Evolutionary conservation across 1,284 basidiomycete species (phyloP), one percentile per base, ranked within the genome.

Genomic region (Mycena citricolor): DNA sequence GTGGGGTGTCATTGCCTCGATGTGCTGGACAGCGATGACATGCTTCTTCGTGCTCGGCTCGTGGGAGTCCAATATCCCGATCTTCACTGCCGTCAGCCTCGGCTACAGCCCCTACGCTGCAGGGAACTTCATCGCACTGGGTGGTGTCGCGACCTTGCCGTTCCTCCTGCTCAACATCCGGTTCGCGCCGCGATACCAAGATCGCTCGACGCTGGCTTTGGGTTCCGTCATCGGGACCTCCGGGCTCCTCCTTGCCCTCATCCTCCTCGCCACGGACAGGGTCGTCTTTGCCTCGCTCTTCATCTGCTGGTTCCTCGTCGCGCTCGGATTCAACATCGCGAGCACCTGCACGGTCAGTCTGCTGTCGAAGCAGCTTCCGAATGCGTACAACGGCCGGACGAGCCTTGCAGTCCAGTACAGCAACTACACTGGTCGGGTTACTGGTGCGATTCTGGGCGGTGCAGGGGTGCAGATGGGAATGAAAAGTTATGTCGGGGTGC

Each of bases 11-110:
- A 69, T 77, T n/a, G 54, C 66, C 24, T 81, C 76, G 55, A 85
- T 85, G 80, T 83, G 79, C 57, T 85, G 81, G 78, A 80, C 77
- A 54, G 74, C 82, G 29, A 84, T 86, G 81, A 74, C 78, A 8
- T 83, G 77, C 59, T 87, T 86, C 69, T 83, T 85, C 64, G 71
- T 84, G 56, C 75, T 86, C 39, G 82, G 81, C 13, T 75, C 76
- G 14, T 86, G 82, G 83, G 83, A 87, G 57, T 68, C 78, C 29
- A 86, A 85, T 61, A 74, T 86, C 42, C 83, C 84, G 20, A 73
- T 86, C 44, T 84, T 78, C 59, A 74, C 76, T 31, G 73, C 74
- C 23, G 59, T 52, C 25, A 63, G 58, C 8, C 76, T 86, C 59
- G 59, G 69, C 51, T 83, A 77, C 69, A 73, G 74, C 2, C 82